phyloP scores from a whole-genome alignment of 1,284 basidiomycete genomes.

The Rhodotorula sp. region DNA sequence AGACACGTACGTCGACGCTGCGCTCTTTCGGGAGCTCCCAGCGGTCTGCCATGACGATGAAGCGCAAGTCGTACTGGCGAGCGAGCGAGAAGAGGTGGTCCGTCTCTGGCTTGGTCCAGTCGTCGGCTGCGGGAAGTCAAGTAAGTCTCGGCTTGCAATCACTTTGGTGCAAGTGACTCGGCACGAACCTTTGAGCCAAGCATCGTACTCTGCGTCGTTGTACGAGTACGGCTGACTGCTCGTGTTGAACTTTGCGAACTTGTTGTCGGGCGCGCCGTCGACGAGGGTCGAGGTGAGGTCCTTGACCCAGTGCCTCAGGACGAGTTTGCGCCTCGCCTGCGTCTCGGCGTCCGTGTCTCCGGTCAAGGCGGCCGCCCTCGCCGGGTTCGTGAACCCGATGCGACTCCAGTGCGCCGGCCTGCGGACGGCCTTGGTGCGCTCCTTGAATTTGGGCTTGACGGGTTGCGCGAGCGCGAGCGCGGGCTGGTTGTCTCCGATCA shows the following conservation, averaged over 20 bases:
- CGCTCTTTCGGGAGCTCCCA: conserved; percentile 62
- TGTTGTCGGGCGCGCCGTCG: conserved; percentile 48
- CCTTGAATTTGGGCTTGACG: conserved; percentile 75
- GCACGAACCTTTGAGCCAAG: conserved; percentile 68
- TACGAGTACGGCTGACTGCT: conserved; percentile 71
- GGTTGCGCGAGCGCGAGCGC: conserved; percentile 51
- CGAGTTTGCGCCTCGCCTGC: conserved; percentile 26
- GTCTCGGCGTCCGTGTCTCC: conserved; percentile 22
- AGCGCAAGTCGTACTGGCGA: conserved; percentile 80
- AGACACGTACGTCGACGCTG: conserved; percentile 26
- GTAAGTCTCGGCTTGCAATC: conserved; percentile 57
- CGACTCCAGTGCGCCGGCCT: conserved; percentile 23
- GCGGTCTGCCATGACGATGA: conserved; percentile 85
- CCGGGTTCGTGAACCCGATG: conserved; percentile 35
- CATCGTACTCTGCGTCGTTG: conserved; percentile 85
- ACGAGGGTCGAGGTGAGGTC: conserved; percentile 18
- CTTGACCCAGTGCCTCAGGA: conserved; percentile 40
- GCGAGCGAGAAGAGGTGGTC: conserved; percentile 85
- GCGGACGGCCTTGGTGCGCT: conserved; percentile 59
- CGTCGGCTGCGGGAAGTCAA: conserved; percentile 41
- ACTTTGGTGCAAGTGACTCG: not conserved
- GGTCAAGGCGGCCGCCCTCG: conserved; percentile 53
- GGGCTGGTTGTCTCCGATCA: conserved; percentile 76
- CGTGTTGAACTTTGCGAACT: conserved; percentile 77
- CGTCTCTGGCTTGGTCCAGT: conserved; percentile 93